Conservation (phyloP, 2,329 filamentous ascomycete genomes). For the Sodiomyces alkalinus region DNA sequence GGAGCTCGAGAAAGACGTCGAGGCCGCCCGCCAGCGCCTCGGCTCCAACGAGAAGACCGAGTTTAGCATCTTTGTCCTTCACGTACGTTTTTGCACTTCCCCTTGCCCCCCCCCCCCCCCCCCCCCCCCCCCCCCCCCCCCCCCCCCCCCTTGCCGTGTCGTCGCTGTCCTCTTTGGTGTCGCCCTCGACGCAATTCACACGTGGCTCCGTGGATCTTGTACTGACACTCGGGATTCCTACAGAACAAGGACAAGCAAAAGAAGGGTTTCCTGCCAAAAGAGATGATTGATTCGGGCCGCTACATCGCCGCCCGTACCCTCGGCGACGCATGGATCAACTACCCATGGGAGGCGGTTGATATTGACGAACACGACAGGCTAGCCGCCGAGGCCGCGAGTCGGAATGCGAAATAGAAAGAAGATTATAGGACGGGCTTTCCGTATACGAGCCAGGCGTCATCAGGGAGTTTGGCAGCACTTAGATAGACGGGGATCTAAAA, state of each 20-base stretch:
- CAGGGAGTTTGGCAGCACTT: too few relatives aligned
- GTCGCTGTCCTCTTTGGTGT: too few relatives aligned
- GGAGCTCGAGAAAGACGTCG: slow-evolving; percentile 90
- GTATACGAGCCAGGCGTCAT: too few relatives aligned
- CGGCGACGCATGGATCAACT: slow-evolving; percentile 95
- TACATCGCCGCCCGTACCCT: slow-evolving; percentile 83
- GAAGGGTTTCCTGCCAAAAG: slow-evolving; percentile 69
- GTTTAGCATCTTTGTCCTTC: slow-evolving; percentile 90
- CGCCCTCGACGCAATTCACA: too few relatives aligned
- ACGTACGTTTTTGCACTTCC: slow-evolving; percentile 50
- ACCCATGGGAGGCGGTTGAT: slow-evolving; percentile 92
- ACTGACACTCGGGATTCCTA: too few relatives aligned
- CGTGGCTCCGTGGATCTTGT: too few relatives aligned
- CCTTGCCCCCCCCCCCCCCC: neutral
- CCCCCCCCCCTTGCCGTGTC: too few relatives aligned
- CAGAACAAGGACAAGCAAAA: slow-evolving; percentile 96
- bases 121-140: neutral
- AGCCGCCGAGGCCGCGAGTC: slow-evolving; percentile 28
- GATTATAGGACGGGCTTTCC: too few relatives aligned
- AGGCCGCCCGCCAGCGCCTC: slow-evolving; percentile 58
- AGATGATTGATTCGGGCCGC: slow-evolving; percentile 56
- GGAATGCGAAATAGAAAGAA: slow-evolving; percentile 18
- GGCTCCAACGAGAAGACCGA: slow-evolving; percentile 59
- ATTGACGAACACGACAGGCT: slow-evolving; percentile 81
- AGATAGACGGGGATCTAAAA: too few relatives aligned